phyloP scores from a whole-genome alignment of 1,139 yeast genomes.

The Suhomyces atakaporum region DNA sequence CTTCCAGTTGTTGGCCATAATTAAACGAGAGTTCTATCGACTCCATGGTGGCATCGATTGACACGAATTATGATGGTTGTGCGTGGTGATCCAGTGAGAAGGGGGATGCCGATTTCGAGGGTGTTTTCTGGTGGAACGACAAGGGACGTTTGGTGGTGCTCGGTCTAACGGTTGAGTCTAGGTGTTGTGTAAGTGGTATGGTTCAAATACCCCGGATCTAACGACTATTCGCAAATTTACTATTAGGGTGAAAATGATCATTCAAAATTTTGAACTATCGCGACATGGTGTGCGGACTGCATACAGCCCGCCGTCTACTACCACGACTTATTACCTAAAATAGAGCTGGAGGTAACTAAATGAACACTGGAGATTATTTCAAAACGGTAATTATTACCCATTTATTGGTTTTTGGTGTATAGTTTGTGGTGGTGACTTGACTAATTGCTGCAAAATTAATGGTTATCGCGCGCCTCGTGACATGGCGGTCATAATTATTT shows the following conservation, averaged over 20 bases:
- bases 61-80: neutral
- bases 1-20: slow-evolving; percentile 18
- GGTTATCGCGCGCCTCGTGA: slow-evolving; percentile 1
- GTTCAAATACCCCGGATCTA: neutral
- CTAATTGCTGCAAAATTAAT: slow-evolving; percentile 4
- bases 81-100: neutral
- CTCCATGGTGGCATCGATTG: slow-evolving; percentile 15
- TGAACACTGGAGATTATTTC: too few species aligned
- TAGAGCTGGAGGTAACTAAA: neutral
- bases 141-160: neutral
- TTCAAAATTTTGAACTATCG: slow-evolving; percentile 12
- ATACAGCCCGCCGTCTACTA: slow-evolving; percentile 2
- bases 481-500: neutral
- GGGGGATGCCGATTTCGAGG: neutral
- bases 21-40: slow-evolving; percentile 18
- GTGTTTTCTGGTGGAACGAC: neutral
- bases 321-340: neutral
- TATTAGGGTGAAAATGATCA: slow-evolving; percentile 12
- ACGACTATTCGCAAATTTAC: slow-evolving; percentile 5
- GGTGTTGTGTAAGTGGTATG: neutral
- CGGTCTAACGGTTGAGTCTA: neutral
- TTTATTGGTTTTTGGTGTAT: too few species aligned
- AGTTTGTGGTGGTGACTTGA: too few species aligned
- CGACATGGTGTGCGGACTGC: slow-evolving; percentile 6
- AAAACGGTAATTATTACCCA: too few species aligned